A percentile compares a stretch with the other conserved stretches of the same genome.
These are phyloP conservation scores for Aspergillus biplanus DNA, from an alignment of 495 filamentous ascomycete species.

Conservation along the genomic window DNA sequence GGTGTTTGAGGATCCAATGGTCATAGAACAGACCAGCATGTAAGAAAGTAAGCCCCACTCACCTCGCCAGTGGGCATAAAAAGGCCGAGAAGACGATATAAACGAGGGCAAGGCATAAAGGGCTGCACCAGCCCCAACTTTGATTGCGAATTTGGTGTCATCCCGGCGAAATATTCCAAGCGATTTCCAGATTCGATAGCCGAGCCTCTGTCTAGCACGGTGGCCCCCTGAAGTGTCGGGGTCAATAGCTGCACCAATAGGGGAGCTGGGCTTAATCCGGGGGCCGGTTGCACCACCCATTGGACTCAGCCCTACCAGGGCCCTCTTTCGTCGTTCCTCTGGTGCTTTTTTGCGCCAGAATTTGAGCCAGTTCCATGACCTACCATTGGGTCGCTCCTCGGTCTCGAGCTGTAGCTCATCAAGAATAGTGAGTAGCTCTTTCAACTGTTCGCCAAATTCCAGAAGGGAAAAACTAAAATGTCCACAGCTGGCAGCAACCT, in stretches of 20 bases:
- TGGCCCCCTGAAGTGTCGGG: conserved; percentile 2
- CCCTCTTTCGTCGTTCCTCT: conserved; percentile 7
- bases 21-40: conserved; percentile 98
- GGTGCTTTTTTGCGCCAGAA: conserved; percentile 63
- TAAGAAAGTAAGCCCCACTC: conserved; percentile 97
- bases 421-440: conserved; percentile 77
- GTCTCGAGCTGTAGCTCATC: conserved; percentile 77
- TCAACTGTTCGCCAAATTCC: conserved; percentile 87
- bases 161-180: conserved; percentile 64
- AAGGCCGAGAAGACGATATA: conserved; percentile 71
- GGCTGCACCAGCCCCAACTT: conserved; percentile 87
- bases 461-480: conserved; percentile 91
- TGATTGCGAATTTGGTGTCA: conserved; percentile 80
- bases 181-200: conserved; percentile 62
- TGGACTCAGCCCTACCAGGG: background rate
- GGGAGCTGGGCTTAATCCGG: background rate
- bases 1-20: conserved; percentile 91
- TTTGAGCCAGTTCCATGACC: conserved; percentile 85
- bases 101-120: conserved; percentile 89
- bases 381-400: conserved; percentile 55
- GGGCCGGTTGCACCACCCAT: conserved; percentile 1
- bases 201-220: conserved; percentile 38
- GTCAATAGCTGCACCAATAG: background rate
- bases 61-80: conserved; percentile 87
- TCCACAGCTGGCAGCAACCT: conserved; percentile 92